Evolutionary conservation across 306 rosid genomes (phyloP).

Genomic region (Lathyrus tuberosus): DNA sequence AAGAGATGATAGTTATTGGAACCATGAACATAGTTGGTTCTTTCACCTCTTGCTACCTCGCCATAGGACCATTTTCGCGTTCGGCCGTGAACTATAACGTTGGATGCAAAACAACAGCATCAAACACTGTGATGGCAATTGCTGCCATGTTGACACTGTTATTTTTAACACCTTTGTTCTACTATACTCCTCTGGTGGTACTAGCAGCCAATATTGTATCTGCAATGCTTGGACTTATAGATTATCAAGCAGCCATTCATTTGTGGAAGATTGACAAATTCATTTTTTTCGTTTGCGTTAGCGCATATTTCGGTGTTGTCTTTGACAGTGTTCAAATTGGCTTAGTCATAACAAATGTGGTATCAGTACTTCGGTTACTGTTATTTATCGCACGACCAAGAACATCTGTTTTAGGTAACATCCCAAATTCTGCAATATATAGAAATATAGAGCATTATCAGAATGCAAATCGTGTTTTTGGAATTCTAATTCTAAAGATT

Average conservation of each 20-base stretch:
- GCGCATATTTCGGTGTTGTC: slow-evolving; percentile 76
- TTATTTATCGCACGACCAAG: too few relatives aligned
- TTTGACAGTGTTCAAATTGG: too few relatives aligned
- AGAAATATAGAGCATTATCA: too few relatives aligned
- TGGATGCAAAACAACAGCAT: slow-evolving; percentile 92
- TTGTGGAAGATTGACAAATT: slow-evolving; percentile 90
- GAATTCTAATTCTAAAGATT: too few relatives aligned
- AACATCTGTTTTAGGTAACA: too few relatives aligned
- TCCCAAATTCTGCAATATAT: too few relatives aligned
- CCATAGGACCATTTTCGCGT: slow-evolving; percentile 97
- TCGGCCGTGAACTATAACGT: slow-evolving; percentile 96
- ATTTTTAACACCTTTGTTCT: slow-evolving; percentile 87
- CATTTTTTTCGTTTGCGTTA: slow-evolving; percentile 76
- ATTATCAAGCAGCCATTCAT: slow-evolving; percentile 85
- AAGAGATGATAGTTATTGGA: too few relatives aligned
- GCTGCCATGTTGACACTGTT: slow-evolving; percentile 86
- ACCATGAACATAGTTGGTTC: too few relatives aligned
- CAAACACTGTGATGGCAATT: slow-evolving; percentile 91
- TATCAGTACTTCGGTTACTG: too few relatives aligned
- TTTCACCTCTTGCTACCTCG: too few relatives aligned
- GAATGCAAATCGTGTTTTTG: too few relatives aligned
- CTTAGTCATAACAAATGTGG: too few relatives aligned
- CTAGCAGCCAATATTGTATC: slow-evolving; percentile 79
- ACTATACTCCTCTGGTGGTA: slow-evolving; percentile 94
- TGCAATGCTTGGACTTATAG: slow-evolving; percentile 97